phyloP scores from a whole-genome alignment of 148 eudicot species.

The Rhododendron kiyosumense region DNA sequence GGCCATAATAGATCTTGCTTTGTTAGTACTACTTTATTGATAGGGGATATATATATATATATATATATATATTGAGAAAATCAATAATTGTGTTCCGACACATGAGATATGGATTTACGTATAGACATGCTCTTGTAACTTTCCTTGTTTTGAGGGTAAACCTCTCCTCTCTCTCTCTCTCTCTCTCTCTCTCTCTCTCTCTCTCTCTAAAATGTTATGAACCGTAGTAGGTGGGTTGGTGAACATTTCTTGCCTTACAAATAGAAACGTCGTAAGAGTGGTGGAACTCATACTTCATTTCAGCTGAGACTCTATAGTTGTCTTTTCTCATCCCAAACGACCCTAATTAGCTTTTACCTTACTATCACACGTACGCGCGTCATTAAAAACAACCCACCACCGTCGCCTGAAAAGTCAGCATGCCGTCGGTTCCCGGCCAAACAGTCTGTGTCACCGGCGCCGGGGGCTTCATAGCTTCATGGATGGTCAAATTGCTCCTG shows the following conservation, averaged over 20 bases:
- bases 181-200: neutral
- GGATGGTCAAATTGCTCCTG: constrained; percentile 78
- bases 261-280: neutral
- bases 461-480: constrained; percentile 89
- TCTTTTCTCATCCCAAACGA: neutral
- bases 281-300: neutral
- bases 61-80: no score
- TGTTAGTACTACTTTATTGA: no score
- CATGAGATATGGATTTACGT: no score
- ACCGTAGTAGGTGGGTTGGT: neutral
- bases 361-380: neutral
- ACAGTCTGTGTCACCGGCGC: constrained; percentile 91
- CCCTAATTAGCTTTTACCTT: neutral
- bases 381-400: neutral
- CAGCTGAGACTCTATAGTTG: neutral
- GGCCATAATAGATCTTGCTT: no score
- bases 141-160: no score
- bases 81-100: no score
- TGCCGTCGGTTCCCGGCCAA: constrained; percentile 40
- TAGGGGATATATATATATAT: no score
- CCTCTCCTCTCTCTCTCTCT: no score
- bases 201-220: neutral
- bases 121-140: no score
- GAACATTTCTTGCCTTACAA: neutral
- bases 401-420: neutral